Base-by-base conservation (phyloP, 129 eudicot genomes). In the Saposhnikovia divaricata region DNA sequence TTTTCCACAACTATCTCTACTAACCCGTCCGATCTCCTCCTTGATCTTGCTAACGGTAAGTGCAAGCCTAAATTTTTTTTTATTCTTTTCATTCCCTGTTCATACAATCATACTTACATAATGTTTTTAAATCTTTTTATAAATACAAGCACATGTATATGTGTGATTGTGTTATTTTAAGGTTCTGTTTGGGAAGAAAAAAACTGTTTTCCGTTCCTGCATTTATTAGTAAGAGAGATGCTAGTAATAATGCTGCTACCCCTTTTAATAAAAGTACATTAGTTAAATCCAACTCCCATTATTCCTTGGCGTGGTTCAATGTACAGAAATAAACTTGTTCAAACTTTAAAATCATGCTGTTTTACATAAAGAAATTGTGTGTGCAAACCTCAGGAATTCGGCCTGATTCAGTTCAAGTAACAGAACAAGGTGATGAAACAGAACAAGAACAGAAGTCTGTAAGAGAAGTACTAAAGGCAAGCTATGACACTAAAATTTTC, bases 11-110 rank as follows among this genome's bases (percentile, higher is more conserved):
- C 81, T 79, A 83, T 42, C 72, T 84, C 83, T 74, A 76, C 87
- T 74, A 93, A 93, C 74, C 98, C 97, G n/a, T 93, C 98, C 74
- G 98, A 93, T 82, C 91, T 91, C 83, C 88, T 93, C 75, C 90
- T 93, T 78, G 98, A 93, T 87, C 97, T 93, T 66, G 98, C 98
- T 28, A 93, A 83, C 81, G 98, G 98, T 93, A 91, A 27, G 87
- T n/a, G 15, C 15, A 25, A 59, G 68, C 68, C 4, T n/a, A 61
- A 11, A 16, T 25, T 34, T n/a, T n/a, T n/a, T n/a, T 59, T 59
- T 23, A 59, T 59, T 23, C 31, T 59, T n/a, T 61, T n/a, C 11
- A 61, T 9, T 61, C 12, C 34, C 69, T 61, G 69, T n/a, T 8
- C 69, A n/a, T 61, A 9, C 69, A 9, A 2, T 61, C 69, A 61